These are phyloP conservation scores for Xylaria multiplex DNA, from an alignment of 2,329 filamentous ascomycete genomes.

Conservation along the genomic window DNA sequence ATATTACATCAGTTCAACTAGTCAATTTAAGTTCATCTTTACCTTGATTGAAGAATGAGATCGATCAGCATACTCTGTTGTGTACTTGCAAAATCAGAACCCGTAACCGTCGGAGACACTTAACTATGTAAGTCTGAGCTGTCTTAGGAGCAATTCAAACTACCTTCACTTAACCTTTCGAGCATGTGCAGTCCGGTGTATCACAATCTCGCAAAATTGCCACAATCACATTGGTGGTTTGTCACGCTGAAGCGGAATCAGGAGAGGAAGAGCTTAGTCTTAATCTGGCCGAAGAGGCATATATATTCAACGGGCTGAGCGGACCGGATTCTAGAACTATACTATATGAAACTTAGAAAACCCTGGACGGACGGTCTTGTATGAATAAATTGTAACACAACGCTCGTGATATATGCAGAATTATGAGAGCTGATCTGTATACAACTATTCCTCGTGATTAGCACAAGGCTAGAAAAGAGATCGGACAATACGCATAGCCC, in stretches of 20 bases:
- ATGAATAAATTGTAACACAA: slow-evolving; percentile 9
- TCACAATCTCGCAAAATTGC: not conserved
- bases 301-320: slow-evolving; percentile 6
- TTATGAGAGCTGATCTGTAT: slow-evolving; percentile 8
- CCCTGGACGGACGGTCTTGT: not conserved
- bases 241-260: not conserved
- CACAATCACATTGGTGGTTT: not conserved
- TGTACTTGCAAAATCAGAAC: not conserved
- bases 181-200: no score
- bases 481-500: slow-evolving; percentile 33
- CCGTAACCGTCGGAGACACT: not conserved
- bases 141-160: not conserved
- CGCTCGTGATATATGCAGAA: slow-evolving; percentile 22
- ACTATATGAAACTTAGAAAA: slow-evolving; percentile 15
- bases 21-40: not conserved
- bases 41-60: not conserved
- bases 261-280: not conserved
- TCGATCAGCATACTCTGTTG: not conserved
- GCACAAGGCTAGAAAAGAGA: slow-evolving; percentile 28
- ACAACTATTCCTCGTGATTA: slow-evolving; percentile 11
- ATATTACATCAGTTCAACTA: not conserved
- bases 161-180: not conserved
- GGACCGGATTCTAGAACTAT: slow-evolving; percentile 13
- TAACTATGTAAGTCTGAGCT: no score
- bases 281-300: not conserved